These are phyloP conservation scores for Fragilaria radians DNA, from an alignment of 108 stramenopile species.

Conservation along the genomic window DNA sequence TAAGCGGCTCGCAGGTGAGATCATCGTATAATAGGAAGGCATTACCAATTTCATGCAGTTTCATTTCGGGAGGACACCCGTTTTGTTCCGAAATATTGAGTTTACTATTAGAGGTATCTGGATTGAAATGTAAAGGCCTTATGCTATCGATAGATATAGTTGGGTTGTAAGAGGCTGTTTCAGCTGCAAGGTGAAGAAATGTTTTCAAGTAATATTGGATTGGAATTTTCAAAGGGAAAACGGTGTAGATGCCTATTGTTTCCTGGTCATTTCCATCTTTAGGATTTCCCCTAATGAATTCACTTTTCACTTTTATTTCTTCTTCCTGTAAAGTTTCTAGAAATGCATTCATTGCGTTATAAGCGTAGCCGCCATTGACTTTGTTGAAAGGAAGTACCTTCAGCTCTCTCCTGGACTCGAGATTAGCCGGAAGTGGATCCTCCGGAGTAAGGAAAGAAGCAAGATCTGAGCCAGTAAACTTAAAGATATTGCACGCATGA, in stretches of 20 bases:
- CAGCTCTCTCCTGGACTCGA: not conserved
- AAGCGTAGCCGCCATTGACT: not conserved
- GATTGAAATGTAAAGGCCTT: no score
- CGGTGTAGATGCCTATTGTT: no score
- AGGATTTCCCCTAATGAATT: not conserved
- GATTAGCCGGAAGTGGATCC: not conserved
- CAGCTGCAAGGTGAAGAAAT: not conserved
- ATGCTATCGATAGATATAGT: not conserved
- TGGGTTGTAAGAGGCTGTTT: not conserved
- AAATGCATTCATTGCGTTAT: not conserved
- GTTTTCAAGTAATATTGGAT: not conserved
- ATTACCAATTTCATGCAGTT: not conserved
- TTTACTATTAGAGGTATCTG: not conserved
- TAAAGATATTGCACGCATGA: not conserved
- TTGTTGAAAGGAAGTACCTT: not conserved
- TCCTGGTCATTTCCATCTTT: no score
- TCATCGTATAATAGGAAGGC: not conserved
- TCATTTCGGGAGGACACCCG: not conserved
- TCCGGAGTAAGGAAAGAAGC: not conserved
- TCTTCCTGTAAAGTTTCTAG: not conserved
- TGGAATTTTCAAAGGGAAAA: not conserved
- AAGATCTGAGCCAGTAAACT: not conserved
- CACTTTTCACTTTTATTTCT: not conserved
- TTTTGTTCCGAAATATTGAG: not conserved
- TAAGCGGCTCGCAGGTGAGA: not conserved